These are phyloP conservation scores for Clathrospora elynae DNA, from an alignment of 2,329 filamentous ascomycete genomes.

Conservation along the genomic window DNA sequence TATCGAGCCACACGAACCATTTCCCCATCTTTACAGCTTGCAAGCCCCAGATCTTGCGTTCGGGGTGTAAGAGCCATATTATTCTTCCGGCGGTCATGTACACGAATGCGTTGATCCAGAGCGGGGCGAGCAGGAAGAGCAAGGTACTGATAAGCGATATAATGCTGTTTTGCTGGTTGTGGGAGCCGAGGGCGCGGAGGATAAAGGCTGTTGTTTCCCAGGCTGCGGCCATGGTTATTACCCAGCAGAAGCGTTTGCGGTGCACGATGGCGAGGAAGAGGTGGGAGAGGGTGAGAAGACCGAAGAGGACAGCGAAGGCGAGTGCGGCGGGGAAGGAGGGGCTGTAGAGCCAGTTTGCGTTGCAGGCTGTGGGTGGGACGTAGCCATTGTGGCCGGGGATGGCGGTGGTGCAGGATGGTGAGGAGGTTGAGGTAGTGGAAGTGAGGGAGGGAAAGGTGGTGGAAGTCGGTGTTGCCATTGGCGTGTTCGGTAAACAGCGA, in stretches of 20 bases:
- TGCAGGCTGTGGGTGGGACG: too few species aligned
- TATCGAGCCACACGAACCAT: constrained; percentile 54
- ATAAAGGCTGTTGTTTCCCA: constrained; percentile 54
- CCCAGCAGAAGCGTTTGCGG: constrained; percentile 49
- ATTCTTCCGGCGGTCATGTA: constrained; percentile 51
- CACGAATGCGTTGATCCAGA: constrained; percentile 55
- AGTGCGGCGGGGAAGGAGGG: constrained; percentile 33
- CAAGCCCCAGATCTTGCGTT: constrained; percentile 43
- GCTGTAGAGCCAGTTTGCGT: constrained; percentile 31
- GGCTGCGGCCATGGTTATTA: constrained; percentile 51
- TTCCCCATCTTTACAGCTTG: constrained; percentile 47
- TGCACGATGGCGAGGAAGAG: constrained; percentile 26
- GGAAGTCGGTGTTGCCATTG: too few species aligned
- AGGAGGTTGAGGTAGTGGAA: too few species aligned
- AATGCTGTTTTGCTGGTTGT: constrained; percentile 45
- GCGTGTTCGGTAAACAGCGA: too few species aligned
- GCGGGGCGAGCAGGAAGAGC: constrained; percentile 53
- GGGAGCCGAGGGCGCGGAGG: constrained; percentile 49
- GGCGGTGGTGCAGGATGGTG: too few species aligned
- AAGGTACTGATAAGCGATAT: constrained; percentile 47
- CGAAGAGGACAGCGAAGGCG: constrained; percentile 31
- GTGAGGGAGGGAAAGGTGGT: too few species aligned
- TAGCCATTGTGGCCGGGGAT: too few species aligned
- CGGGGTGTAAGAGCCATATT: constrained; percentile 48
- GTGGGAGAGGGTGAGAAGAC: constrained; percentile 30